Evolutionary conservation across 164 flowering plant genomes (phyloP).

Genomic region (Cinnamomum micranthum): DNA sequence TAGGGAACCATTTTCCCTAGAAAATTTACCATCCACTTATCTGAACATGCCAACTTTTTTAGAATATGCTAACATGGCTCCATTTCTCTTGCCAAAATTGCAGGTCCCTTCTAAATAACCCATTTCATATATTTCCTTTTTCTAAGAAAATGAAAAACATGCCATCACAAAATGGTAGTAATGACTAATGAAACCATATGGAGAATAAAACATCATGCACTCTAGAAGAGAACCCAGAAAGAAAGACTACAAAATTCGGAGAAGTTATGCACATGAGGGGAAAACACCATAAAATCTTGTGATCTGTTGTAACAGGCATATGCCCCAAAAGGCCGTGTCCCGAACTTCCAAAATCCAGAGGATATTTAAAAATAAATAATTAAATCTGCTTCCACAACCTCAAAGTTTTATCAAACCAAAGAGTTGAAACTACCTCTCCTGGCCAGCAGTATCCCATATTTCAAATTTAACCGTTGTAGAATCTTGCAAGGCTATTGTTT

Average conservation of each 20-base stretch:
- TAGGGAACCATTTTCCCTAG: too few species aligned
- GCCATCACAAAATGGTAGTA: not conserved
- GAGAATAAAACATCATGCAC: not conserved
- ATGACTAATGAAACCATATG: not conserved
- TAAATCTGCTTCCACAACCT: not conserved
- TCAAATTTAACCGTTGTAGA: slow-evolving; percentile 97
- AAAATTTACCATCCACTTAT: too few species aligned
- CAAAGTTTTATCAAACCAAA: too few species aligned
- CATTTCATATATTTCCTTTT: too few species aligned
- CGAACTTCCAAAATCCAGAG: not conserved
- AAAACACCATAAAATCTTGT: too few species aligned
- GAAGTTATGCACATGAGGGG: not conserved
- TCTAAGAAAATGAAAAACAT: too few species aligned
- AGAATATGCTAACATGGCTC: too few species aligned
- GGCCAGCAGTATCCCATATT: slow-evolving; percentile 99
- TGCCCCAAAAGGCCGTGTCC: not conserved
- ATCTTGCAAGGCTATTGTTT: slow-evolving; percentile 96
- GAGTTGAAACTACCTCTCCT: slow-evolving; percentile 66
- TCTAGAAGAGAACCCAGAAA: not conserved
- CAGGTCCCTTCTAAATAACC: too few species aligned
- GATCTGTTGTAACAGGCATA: not conserved
- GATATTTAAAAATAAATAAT: too few species aligned
- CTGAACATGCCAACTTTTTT: too few species aligned
- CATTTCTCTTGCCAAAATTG: too few species aligned
- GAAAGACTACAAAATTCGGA: not conserved